These are phyloP conservation scores for Pyracantha coccinea DNA, from an alignment of 331 rosid species.

Conservation along the genomic window DNA sequence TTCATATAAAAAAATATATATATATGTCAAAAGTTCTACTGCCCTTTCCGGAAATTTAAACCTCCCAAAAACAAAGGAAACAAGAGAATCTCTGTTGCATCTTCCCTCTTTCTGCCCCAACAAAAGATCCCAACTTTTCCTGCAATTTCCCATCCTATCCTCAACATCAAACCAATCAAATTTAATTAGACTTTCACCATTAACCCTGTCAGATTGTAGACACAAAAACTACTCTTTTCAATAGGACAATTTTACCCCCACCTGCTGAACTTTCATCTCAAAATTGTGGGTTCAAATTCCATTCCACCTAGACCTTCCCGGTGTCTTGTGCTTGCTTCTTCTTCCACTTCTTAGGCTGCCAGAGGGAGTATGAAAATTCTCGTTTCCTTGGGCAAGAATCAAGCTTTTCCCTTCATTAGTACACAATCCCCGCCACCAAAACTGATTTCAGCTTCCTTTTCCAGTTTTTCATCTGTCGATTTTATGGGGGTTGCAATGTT, in stretches of 20 bases:
- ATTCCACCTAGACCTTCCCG: conserved; percentile 7
- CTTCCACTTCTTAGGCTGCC: conserved; percentile 11
- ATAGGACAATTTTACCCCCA: conserved; percentile 12
- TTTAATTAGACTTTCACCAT: conserved; percentile 36
- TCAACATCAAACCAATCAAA: conserved; percentile 51
- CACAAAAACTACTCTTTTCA: conserved; percentile 29
- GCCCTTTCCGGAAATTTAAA: conserved; percentile 26
- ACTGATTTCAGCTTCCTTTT: not conserved
- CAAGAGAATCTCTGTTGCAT: not conserved
- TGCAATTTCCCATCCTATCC: conserved; percentile 13
- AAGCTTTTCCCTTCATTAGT: not conserved
- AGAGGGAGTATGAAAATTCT: conserved; percentile 14
- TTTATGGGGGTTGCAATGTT: conserved; percentile 17
- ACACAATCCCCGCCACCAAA: conserved; percentile 15
- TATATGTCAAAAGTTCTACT: conserved; percentile 40
- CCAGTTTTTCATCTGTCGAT: not conserved
- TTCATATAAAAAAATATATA: not conserved
- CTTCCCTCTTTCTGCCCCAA: not conserved
- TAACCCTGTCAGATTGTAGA: conserved; percentile 54
- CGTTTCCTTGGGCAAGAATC: conserved; percentile 14
- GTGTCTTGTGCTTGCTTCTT: not conserved
- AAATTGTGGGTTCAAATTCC: conserved; percentile 38
- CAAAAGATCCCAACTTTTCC: not conserved
- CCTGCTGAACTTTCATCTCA: conserved; percentile 26
- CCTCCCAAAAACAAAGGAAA: conserved; percentile 7